Conservation (phyloP, 441 rosid species). For the Populus hybrid region DNA sequence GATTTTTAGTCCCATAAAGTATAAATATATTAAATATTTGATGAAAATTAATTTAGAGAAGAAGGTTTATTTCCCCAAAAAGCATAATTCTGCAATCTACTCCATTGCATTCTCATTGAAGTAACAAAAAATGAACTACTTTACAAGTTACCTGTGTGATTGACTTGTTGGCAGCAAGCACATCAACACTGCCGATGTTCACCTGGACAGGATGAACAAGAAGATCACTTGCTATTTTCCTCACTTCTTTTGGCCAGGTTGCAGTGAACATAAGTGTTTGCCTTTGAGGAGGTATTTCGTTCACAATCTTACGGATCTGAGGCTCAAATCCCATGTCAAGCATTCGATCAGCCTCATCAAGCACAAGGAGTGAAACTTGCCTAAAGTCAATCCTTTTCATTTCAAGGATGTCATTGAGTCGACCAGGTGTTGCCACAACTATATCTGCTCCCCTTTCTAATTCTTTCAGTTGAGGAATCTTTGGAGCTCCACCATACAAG, state of each 20-base stretch:
- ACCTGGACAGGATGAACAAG: constrained; percentile 94
- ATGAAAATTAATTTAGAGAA: not conserved
- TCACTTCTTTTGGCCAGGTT: constrained; percentile 97
- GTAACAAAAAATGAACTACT: constrained; percentile 6
- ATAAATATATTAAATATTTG: not conserved
- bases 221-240: constrained; percentile 88
- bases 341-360: constrained; percentile 98
- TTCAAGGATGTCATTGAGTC: constrained; percentile 91
- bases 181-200: constrained; percentile 92
- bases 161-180: constrained; percentile 90
- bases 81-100: not conserved
- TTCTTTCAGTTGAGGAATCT: constrained; percentile 81
- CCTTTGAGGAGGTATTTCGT: constrained; percentile 81
- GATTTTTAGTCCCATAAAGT: not conserved
- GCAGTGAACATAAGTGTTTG: constrained; percentile 98
- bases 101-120: not conserved
- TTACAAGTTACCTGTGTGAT: constrained; percentile 73
- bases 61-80: not conserved
- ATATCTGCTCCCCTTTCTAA: constrained; percentile 88
- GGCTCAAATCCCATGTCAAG: constrained; percentile 99
- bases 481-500: constrained; percentile 98
- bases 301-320: constrained; percentile 93
- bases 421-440: constrained; percentile 98
- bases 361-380: constrained; percentile 88
- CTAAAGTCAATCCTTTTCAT: constrained; percentile 71